Evolutionary conservation across 805 yeast genomes (phyloP), one percentile per base, ranked within the genome.

Genomic region (Groenewaldozyma salmanticensis): DNA sequence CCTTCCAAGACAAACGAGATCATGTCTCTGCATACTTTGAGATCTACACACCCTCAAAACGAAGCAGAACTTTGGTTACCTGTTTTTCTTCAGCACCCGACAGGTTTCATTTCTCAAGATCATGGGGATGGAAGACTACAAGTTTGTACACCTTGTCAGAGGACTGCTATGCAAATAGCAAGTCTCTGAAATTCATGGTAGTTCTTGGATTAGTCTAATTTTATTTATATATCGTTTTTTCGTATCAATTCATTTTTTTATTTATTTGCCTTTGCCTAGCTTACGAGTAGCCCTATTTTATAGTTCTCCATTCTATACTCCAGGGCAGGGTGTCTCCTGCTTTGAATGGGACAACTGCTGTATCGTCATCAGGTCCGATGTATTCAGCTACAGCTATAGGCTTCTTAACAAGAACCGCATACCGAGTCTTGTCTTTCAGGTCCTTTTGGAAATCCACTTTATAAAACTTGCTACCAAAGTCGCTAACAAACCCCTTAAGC

Each of bases 301-400:
- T 13, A 24, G 35, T 46, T 11, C 15, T 60, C 96, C 96, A 88
- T 61, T 80, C 82, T 4, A 76, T 72, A 6, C 75, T 60, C 86
- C 94, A 90, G 24, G 67, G 55, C 38, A 90, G 68, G 42, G 67
- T 71, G 40, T 81, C 77, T 15, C 95, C 95, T 5, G 96, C 87
- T 51, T 69, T 71, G 70, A 90, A 90, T 5, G 96, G 97, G 15
- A 86, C 90, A 27, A 82, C 79, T 11, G 67, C 72, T 21, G 74
- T 55, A 5, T 66, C 76, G 5, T 33, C 40, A 2, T 69, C 67
- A 21, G 60, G 67, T 4, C 65, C 54, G 36, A 80, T 64, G 1
- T 67, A 52, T 31, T 77, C 78, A 1, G 95, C 94, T 9, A 88
- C 75, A 2, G 52, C 54, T 22, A 68, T 65, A 11, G 42, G 45